Conservation (phyloP, 164 flowering plant species). For the Magnolia kwangsiensis region DNA sequence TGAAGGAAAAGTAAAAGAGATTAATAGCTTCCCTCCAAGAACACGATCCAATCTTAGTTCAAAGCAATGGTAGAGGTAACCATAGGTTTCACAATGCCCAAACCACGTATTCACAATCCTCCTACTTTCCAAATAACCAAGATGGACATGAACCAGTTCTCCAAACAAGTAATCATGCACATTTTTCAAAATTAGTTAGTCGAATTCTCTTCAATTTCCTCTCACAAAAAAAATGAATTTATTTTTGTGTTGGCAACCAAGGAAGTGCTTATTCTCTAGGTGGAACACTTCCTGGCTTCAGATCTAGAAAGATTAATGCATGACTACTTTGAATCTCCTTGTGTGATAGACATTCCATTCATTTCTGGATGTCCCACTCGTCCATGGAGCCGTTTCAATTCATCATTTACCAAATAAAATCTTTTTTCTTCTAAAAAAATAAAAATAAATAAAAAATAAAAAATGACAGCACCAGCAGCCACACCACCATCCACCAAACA, state of each 20-base stretch:
- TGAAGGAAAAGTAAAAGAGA: background rate
- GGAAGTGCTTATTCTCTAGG: constrained; percentile 33
- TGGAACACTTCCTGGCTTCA: constrained; percentile 25
- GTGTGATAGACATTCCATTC: too few relatives aligned
- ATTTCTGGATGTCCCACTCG: too few relatives aligned
- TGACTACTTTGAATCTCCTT: too few relatives aligned
- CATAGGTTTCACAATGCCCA: constrained; percentile 43
- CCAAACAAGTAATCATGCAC: constrained; percentile 23
- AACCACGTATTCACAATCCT: too few relatives aligned
- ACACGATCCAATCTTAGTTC: background rate
- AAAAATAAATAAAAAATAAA: too few relatives aligned
- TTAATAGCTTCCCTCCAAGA: background rate
- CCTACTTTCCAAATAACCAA: constrained; percentile 24
- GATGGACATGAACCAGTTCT: constrained; percentile 23
- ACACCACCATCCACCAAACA: too few relatives aligned
- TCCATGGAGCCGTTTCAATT: too few relatives aligned
- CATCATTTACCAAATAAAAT: too few relatives aligned
- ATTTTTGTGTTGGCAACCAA: constrained; percentile 36
- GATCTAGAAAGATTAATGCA: constrained; percentile 23
- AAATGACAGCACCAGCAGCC: too few relatives aligned
- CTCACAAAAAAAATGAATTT: background rate
- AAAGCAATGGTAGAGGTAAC: constrained; percentile 55
- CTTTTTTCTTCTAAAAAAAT: too few relatives aligned
- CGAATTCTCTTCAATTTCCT: background rate
- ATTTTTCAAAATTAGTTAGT: background rate